Evolutionary conservation across 306 rosid genomes (phyloP), one percentile per base, ranked within the genome.

Genomic region (Sophora flavescens): DNA sequence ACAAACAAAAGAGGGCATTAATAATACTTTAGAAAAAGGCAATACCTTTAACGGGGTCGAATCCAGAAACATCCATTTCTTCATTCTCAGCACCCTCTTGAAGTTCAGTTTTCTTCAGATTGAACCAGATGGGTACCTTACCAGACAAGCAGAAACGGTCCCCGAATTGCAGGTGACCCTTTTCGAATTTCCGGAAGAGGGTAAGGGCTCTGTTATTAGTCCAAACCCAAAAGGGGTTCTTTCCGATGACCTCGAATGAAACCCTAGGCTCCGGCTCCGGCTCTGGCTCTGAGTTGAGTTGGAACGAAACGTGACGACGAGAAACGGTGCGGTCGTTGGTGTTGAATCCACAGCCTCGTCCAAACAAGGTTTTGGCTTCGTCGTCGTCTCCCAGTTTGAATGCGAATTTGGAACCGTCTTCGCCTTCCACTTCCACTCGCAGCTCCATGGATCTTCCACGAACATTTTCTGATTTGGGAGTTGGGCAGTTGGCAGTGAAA

Each of bases 161-260:
- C 18, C 97, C 97, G 1, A 77, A 72, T 30, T 58, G 83, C 83
- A 92, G 62, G 17, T 80, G 83, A 38, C 91, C 97, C 86, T 78
- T 88, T 9, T 86, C 93, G 57, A 83, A 85, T 72, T 85, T 82
- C 38, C 85, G 84, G 85, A 86, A 90, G 45, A 67, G 56, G 68
- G 83, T 73, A 74, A 89, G 59, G 48, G 53, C 45, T 18, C 66
- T 83, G 16, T 15, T 72, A 16, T 45, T 51, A 33, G 76, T 77
- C 53, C 77, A 68, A 17, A 91, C 88, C 97, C 96, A 94, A 69
- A 94, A 48, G 71, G 97, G 98, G 70, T 94, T 94, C 71, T 71
- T 85, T 67, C 96, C 98, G 3, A 81, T 71, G 17, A 90, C 97
- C 80, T 89, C 82, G 70, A 94, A 94, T 26, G 83, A 90, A 81